These are phyloP conservation scores for Ottelia alismoides DNA, from an alignment of 106 monocot genomes.

Conservation along the genomic window DNA sequence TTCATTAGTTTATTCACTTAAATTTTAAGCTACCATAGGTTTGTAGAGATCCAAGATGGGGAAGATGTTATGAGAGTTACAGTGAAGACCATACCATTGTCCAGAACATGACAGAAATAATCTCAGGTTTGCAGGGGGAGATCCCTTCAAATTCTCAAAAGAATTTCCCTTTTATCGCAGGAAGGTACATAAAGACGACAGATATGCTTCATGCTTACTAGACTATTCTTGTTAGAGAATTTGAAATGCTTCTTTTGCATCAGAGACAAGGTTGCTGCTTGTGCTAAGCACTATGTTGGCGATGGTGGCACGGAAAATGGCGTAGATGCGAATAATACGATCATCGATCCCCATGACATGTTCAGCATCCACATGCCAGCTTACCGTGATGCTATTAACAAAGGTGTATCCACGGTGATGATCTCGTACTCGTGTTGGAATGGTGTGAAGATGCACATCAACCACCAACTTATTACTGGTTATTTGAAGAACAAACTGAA, in stretches of 20 bases:
- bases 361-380: conserved; percentile 63
- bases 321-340: conserved; percentile 65
- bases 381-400: conserved; percentile 28
- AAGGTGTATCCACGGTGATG: conserved; percentile 80
- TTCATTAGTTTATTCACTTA: too few species aligned
- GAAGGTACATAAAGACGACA: conserved; percentile 10
- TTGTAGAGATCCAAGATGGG: conserved; percentile 25
- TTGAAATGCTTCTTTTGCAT: neutral
- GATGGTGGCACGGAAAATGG: conserved; percentile 68
- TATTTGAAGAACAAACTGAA: conserved; percentile 50
- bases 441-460: conserved; percentile 68
- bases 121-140: conserved; percentile 19
- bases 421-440: conserved; percentile 72
- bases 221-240: neutral
- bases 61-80: conserved; percentile 24
- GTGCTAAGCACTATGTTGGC: conserved; percentile 57
- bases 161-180: conserved; percentile 10
- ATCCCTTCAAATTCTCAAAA: conserved; percentile 7
- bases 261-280: conserved; percentile 10
- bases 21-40: conserved; percentile 7
- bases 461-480: conserved; percentile 35
- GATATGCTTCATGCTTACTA: neutral
- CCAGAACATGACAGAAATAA: conserved; percentile 17
- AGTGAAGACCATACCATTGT: conserved; percentile 24
- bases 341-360: conserved; percentile 21